Evolutionary conservation across 2,329 filamentous ascomycete genomes (phyloP), one percentile per base, ranked within the genome.

Genomic region (Teratosphaeria zuluensis): DNA sequence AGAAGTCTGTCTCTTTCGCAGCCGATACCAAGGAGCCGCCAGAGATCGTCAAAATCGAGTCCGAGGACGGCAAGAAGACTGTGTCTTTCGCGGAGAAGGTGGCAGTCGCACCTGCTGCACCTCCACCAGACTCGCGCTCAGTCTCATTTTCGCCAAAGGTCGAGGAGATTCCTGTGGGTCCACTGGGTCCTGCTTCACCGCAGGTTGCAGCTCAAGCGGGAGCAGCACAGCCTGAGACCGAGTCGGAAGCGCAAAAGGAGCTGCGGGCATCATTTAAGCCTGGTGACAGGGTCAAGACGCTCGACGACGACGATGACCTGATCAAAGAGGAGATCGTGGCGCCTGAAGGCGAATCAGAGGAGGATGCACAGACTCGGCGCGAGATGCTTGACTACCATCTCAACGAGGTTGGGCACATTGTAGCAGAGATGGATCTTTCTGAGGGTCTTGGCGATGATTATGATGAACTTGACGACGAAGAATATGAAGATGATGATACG

Each of bases 381-480:
- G 86, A 96, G 68, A 97, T 99, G 92, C 80, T 97, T 7, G 82
- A 89, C 62, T 99, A 97, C 70, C 87, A 89, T 61, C 77, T 96
- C 73, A 86, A 87, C 52, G 92, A 97, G 72, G 86, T 99, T 59
- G 90, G 91, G 3, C 85, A 90, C 42, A 89, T 99, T 2, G 94
- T 99, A 16, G 94, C 94, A 16, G 91, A 97, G 74, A 81, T 99
- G 53, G 84, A 95, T 59, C 74, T 97, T 1, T 90, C 95, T 62
- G 86, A 92, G 60, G 78, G 78, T 19, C 77, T 70, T 31, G 73
- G 71, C 12, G 72, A 72, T 55, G 70, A 74, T 12, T 61, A 63
- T 35, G 55, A 60, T 14, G 82, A 79, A 28, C 77, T 79, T n/a
- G 76, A 77, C 12, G 79, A 78, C 1, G 75, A 79, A 19, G 80